Evolutionary conservation across 352 stramenopile species (phyloP).

Genomic region (Plasmopara halstedii): DNA sequence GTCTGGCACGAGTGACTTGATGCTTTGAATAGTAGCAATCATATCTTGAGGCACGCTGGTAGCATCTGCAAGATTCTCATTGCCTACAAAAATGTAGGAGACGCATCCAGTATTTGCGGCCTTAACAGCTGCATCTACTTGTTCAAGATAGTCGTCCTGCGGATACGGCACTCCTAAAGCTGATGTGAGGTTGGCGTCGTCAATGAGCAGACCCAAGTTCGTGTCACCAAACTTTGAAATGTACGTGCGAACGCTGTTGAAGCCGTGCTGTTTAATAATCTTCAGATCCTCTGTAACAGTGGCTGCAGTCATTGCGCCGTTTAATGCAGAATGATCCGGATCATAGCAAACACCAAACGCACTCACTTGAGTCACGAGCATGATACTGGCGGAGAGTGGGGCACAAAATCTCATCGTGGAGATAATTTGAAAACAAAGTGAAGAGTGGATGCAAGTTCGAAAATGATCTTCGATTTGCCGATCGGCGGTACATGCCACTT

Average conservation of each 20-base stretch:
- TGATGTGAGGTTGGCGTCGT: constrained; percentile 22
- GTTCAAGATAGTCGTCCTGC: constrained; percentile 27
- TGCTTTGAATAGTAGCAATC: constrained; percentile 25
- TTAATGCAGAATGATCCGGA: constrained; percentile 28
- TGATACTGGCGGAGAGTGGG: constrained; percentile 14
- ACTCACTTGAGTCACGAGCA: constrained; percentile 19
- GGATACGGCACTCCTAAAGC: constrained; percentile 40
- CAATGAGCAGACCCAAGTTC: constrained; percentile 33
- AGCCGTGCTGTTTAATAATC: constrained; percentile 42
- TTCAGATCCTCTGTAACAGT: constrained; percentile 33
- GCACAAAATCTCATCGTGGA: constrained; percentile 31
- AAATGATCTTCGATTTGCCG: constrained; percentile 7
- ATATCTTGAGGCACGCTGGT: constrained; percentile 23
- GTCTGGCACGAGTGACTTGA: constrained; percentile 33
- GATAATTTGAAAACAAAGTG: not conserved
- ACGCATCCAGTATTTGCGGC: constrained; percentile 33
- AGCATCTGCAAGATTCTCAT: constrained; percentile 41
- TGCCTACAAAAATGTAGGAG: constrained; percentile 55
- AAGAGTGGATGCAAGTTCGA: constrained; percentile 11
- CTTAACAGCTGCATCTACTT: constrained; percentile 29
- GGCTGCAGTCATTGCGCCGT: constrained; percentile 11
- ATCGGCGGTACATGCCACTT: not conserved
- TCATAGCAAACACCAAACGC: constrained; percentile 64
- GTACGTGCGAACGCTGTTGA: constrained; percentile 55
- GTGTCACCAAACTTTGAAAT: constrained; percentile 43